Evolutionary conservation across 2,329 filamentous ascomycete genomes (phyloP).

Genomic region (Kalmusia sp.): DNA sequence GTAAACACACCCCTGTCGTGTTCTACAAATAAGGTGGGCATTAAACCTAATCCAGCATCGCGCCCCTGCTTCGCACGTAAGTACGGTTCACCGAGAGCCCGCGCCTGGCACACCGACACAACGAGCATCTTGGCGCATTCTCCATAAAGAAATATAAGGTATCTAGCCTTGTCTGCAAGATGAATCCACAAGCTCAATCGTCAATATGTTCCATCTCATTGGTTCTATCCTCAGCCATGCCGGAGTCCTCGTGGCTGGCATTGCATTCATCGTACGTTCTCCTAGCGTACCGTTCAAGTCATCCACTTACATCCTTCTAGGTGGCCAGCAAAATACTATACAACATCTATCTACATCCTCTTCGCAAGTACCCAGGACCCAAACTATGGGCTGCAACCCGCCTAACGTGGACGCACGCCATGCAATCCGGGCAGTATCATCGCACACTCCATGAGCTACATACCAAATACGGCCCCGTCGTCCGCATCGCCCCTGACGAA

Average conservation of each 20-base stretch:
- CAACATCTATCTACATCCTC: slow-evolving; percentile 26
- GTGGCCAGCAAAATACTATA: slow-evolving; percentile 13
- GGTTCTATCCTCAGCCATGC: not conserved
- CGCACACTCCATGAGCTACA: slow-evolving; percentile 20
- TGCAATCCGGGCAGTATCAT: slow-evolving; percentile 21
- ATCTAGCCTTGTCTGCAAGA: not conserved
- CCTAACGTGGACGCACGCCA: slow-evolving; percentile 38
- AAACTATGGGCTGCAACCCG: slow-evolving; percentile 38
- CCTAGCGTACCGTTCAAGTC: not conserved
- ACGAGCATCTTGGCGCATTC: not conserved
- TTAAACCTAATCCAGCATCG: too few relatives aligned
- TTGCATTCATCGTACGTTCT: not conserved
- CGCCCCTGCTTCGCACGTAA: not conserved
- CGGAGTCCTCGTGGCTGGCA: not conserved
- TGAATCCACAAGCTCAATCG: not conserved
- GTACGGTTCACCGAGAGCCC: slow-evolving; percentile 6
- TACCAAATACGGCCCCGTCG: slow-evolving; percentile 48
- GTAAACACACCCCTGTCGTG: too few relatives aligned
- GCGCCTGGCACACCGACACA: not conserved
- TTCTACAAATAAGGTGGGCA: too few relatives aligned
- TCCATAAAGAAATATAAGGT: not conserved
- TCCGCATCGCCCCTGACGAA: slow-evolving; percentile 57
- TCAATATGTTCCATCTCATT: not conserved
- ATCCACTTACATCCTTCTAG: not conserved
- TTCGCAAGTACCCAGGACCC: slow-evolving; percentile 21